Evolutionary conservation across 768 basidiomycete genomes (phyloP), one percentile per base, ranked within the genome.

Genomic region (Suillus sp.): DNA sequence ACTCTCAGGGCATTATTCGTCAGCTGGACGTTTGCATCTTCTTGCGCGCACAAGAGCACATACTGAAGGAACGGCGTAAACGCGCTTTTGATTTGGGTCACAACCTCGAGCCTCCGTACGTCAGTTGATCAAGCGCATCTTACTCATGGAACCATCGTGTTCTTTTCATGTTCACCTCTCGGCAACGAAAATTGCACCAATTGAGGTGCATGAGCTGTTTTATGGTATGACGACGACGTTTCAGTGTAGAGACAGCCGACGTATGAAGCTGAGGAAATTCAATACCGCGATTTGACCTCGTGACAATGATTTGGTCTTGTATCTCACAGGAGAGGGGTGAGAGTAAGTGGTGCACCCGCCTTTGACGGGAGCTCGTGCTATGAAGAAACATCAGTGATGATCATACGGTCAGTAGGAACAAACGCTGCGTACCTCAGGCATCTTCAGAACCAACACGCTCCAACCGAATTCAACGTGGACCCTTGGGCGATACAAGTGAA

Each of bases 1-100:
- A 14, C 4, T 8, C 25, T 34, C 68, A 94, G 88, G 86, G 86
- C 61, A 82, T 91, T 9, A 85, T 92, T 62, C 83, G 87, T 63
- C 80, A 84, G 66, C 74, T 92, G 62, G 95, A 98, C 71, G 83
- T 94, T 20, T 84, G 84, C 59, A 78, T 97, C 61, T 91, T 96
- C 76, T 78, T 99, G n/a, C 85, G 95, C 22, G 91, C 93, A 3
- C 92, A 93, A 11, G 81, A 90, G 65, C 86, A 87, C 47, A 80
- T 87, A 4, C 80, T 98, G 27, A 89, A 88, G 72, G 73, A 84
- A 62, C 83, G 96, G 56, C 80, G 97, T 66, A 90, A 63, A 90
- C 88, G 62, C 83, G 96, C 62, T 84, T 89, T 67, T 91, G 14
- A 18, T 5, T 7, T 18, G 16, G 90, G 34, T 97, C 97, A 78